Conservation (phyloP, 768 basidiomycete species). For the Lactarius sanguifluus region DNA sequence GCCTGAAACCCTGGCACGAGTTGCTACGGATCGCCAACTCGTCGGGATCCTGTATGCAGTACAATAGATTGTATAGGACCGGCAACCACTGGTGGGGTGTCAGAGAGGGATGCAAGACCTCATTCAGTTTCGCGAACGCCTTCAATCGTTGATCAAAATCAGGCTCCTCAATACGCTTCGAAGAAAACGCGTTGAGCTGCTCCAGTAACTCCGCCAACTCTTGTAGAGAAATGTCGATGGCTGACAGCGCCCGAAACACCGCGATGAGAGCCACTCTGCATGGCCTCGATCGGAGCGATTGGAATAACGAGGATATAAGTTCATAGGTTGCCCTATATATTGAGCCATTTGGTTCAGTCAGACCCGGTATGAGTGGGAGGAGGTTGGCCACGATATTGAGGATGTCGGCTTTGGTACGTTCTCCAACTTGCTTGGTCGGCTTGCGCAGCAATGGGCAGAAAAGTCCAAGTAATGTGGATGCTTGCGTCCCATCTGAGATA, state of each 20-base stretch:
- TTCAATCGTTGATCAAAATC: conserved; percentile 84
- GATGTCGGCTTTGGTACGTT: conserved; percentile 83
- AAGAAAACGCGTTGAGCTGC: conserved; percentile 83
- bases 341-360: conserved; percentile 45
- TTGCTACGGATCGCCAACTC: conserved; percentile 86
- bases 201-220: conserved; percentile 55
- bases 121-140: conserved; percentile 77
- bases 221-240: conserved; percentile 48
- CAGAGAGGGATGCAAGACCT: conserved; percentile 52
- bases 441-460: conserved; percentile 80
- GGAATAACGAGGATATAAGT: conserved; percentile 75
- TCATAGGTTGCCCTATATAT: conserved; percentile 56
- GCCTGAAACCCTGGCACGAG: conserved; percentile 71
- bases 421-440: conserved; percentile 71
- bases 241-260: conserved; percentile 56
- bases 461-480: conserved; percentile 65
- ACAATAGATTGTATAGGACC: conserved; percentile 76
- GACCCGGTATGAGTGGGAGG: conserved; percentile 65
- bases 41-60: conserved; percentile 84
- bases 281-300: conserved; percentile 65
- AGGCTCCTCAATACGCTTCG: conserved; percentile 81
- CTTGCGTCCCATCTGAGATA: conserved; percentile 67
- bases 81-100: conserved; percentile 68
- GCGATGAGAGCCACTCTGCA: conserved; percentile 69
- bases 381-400: conserved; percentile 67